phyloP scores from a whole-genome alignment of 2,329 filamentous ascomycete species.

The Colletotrichum lupini region DNA sequence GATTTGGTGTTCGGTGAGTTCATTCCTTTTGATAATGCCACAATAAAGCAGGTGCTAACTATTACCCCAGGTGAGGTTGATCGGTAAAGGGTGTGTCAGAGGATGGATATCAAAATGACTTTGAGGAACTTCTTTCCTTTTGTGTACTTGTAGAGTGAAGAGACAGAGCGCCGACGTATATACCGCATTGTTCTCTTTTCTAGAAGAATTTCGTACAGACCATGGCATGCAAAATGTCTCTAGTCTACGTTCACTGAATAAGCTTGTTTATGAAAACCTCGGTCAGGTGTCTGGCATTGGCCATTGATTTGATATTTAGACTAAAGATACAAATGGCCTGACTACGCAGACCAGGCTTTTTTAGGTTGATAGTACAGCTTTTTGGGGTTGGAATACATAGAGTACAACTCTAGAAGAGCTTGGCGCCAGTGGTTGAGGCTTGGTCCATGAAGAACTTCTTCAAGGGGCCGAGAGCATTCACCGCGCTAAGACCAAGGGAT shows the following conservation, averaged over 20 bases:
- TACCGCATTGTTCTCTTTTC: constrained; percentile 38
- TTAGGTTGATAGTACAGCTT: constrained; percentile 18
- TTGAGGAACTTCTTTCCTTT: constrained; percentile 35
- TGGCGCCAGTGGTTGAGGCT: constrained; percentile 66
- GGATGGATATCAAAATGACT: constrained; percentile 28
- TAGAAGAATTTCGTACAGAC: constrained; percentile 17
- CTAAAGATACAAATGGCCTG: neutral
- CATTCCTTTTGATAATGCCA: neutral
- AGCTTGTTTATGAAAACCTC: neutral
- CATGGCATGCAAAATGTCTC: neutral
- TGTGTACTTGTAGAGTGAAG: constrained; percentile 42
- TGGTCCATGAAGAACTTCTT: constrained; percentile 90
- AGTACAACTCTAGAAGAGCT: constrained; percentile 47
- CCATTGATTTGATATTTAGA: neutral
- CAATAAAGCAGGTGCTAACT: constrained; percentile 44
- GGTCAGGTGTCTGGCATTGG: neutral
- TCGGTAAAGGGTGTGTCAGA: constrained; percentile 55
- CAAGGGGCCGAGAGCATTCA: constrained; percentile 78
- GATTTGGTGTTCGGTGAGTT: constrained; percentile 86
- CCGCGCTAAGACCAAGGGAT: constrained; percentile 79
- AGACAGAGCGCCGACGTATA: constrained; percentile 40
- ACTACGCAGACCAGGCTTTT: neutral
- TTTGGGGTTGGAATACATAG: neutral
- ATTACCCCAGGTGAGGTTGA: constrained; percentile 67
- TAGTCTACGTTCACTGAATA: neutral